Conservation (phyloP, 23 red algal species). For the Gracilariopsis chorda region DNA sequence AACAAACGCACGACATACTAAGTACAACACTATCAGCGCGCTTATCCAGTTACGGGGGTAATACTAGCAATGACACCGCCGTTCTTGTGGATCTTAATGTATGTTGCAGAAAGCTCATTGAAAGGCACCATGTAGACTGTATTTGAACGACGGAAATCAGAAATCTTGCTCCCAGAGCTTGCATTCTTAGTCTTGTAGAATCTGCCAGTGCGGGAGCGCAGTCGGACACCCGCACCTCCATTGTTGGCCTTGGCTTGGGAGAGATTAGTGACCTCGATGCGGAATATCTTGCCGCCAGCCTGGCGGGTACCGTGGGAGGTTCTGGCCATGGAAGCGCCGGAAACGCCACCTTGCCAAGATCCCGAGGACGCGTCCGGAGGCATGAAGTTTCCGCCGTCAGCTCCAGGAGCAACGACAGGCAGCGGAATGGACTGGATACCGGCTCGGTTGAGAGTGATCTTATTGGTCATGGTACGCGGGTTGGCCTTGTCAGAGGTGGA, state of each 20-base stretch:
- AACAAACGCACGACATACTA: neutral
- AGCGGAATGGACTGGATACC: slow-evolving; percentile 73
- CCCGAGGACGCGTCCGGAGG: slow-evolving; percentile 33
- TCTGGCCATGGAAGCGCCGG: slow-evolving; percentile 64
- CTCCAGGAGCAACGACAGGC: slow-evolving; percentile 71
- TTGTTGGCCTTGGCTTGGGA: slow-evolving; percentile 44
- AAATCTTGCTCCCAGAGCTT: slow-evolving; percentile 61
- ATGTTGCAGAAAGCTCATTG: slow-evolving; percentile 68
- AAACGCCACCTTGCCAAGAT: slow-evolving; percentile 73
- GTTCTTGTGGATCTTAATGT: slow-evolving; percentile 82
- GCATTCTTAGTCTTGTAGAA: slow-evolving; percentile 76
- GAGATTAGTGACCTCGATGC: slow-evolving; percentile 81
- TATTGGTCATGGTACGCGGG: slow-evolving; percentile 68
- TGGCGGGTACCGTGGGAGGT: slow-evolving; percentile 56
- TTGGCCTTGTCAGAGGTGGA: slow-evolving; percentile 85
- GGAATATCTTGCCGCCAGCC: slow-evolving; percentile 68
- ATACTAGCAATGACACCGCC: slow-evolving; percentile 86
- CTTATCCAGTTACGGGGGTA: slow-evolving; percentile 53
- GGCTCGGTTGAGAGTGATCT: slow-evolving; percentile 74
- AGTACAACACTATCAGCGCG: neutral
- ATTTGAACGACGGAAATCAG: slow-evolving; percentile 74
- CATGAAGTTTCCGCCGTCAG: slow-evolving; percentile 45
- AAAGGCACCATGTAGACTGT: slow-evolving; percentile 69
- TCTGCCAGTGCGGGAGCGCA: slow-evolving; percentile 58
- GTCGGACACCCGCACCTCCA: slow-evolving; percentile 57